These are phyloP conservation scores for Solanum sitiens DNA, from an alignment of 257 asterid species.

Conservation along the genomic window DNA sequence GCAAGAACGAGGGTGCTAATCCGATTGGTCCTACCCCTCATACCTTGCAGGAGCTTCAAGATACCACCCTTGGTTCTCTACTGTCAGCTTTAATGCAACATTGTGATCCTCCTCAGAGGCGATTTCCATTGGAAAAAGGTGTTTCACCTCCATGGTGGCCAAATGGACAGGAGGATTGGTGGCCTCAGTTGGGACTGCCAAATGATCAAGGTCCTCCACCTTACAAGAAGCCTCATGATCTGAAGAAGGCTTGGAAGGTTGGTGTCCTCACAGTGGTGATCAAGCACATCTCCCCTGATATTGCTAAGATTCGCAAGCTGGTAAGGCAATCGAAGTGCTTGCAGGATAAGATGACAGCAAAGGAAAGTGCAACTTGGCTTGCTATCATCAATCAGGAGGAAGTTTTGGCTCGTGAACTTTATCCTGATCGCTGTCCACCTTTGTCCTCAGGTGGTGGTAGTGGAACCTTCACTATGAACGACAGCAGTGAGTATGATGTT, in stretches of 20 bases:
- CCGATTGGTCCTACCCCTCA: slow-evolving; percentile 44
- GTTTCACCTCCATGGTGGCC: slow-evolving; percentile 70
- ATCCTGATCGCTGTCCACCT: slow-evolving; percentile 33
- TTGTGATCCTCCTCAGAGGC: slow-evolving; percentile 56
- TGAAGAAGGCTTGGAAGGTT: slow-evolving; percentile 65
- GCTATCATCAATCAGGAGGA: slow-evolving; percentile 51
- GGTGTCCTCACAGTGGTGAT: slow-evolving; percentile 55
- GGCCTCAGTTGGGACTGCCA: slow-evolving; percentile 45
- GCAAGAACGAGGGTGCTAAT: slow-evolving; percentile 19
- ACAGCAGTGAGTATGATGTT: slow-evolving; percentile 46
- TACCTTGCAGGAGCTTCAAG: slow-evolving; percentile 54
- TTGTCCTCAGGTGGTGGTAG: slow-evolving; percentile 22
- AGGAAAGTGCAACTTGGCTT: slow-evolving; percentile 64
- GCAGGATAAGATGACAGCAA: slow-evolving; percentile 63
- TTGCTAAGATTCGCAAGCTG: slow-evolving; percentile 48
- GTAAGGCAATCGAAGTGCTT: slow-evolving; percentile 51
- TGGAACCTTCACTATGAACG: slow-evolving; percentile 20
- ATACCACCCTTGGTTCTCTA: slow-evolving; percentile 51
- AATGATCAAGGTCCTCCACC: slow-evolving; percentile 48
- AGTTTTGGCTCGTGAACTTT: slow-evolving; percentile 44
- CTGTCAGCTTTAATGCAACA: slow-evolving; percentile 60
- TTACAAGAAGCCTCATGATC: slow-evolving; percentile 52
- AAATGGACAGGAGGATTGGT: slow-evolving; percentile 51
- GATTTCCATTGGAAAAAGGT: slow-evolving; percentile 51
- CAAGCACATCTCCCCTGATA: slow-evolving; percentile 53